Evolutionary conservation across 2,329 filamentous ascomycete genomes (phyloP).

Genomic region (Bipolaris bicolor): DNA sequence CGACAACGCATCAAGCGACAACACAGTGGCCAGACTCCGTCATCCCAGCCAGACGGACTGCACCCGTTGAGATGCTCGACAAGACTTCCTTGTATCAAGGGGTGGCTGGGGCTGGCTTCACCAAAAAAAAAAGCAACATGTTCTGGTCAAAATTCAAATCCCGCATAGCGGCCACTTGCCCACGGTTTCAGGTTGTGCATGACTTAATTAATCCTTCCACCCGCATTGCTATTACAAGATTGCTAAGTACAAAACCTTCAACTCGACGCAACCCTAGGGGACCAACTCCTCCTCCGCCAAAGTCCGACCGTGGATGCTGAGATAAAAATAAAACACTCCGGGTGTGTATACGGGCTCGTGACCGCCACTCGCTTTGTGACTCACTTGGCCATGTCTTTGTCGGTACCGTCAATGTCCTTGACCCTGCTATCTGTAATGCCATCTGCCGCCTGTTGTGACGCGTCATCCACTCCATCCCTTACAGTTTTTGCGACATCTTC

Average conservation of each 20-base stretch:
- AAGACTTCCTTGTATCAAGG: not conserved
- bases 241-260: not conserved
- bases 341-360: conserved; percentile 28
- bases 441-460: conserved; percentile 28
- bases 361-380: not conserved
- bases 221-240: not conserved
- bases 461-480: conserved; percentile 21
- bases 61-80: not conserved
- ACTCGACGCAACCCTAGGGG: not conserved
- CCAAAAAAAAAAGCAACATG: not conserved
- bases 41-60: not conserved
- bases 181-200: not conserved
- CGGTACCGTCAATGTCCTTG: conserved; percentile 25
- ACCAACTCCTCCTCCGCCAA: not conserved
- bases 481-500: conserved; percentile 32
- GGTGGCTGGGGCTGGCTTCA: not conserved
- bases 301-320: not conserved
- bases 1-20: conserved; percentile 13
- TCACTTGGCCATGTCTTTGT: conserved; percentile 25
- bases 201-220: not conserved
- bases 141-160: not conserved
- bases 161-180: not conserved
- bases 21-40: conserved; percentile 1
- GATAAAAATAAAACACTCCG: conserved; percentile 9
- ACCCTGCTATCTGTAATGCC: conserved; percentile 22